Conservation (phyloP, 1,284 basidiomycete species). For the Austroboletus niveus region DNA sequence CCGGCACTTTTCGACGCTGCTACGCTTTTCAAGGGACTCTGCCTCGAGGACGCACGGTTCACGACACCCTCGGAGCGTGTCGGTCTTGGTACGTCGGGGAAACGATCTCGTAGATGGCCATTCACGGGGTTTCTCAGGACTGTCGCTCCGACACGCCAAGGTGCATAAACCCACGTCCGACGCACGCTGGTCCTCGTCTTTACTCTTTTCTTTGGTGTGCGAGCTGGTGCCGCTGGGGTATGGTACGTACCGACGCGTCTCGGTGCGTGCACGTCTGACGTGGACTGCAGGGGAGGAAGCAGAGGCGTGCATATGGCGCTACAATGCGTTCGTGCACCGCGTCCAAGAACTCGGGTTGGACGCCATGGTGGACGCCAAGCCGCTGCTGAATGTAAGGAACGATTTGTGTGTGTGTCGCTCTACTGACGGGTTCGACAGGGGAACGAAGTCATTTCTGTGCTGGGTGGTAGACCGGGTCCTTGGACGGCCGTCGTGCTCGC, state of each 20-base stretch:
- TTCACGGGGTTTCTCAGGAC: constrained; percentile 40
- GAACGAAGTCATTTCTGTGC: constrained; percentile 55
- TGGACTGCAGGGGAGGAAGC: constrained; percentile 41
- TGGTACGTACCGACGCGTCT: constrained; percentile 37
- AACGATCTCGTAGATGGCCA: too few species aligned
- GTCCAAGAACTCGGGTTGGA: constrained; percentile 65
- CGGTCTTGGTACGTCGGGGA: constrained; percentile 50
- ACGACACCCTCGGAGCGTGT: constrained; percentile 48
- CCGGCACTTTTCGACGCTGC: constrained; percentile 66
- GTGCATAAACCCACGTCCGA: constrained; percentile 67
- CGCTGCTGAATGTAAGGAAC: constrained; percentile 71
- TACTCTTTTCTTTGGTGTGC: constrained; percentile 74
- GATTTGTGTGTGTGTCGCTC: background rate
- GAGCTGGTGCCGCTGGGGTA: constrained; percentile 65
- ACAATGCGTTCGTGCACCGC: constrained; percentile 61
- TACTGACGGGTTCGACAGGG: constrained; percentile 53
- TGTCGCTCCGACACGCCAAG: constrained; percentile 61
- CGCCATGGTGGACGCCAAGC: constrained; percentile 61
- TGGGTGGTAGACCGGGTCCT: constrained; percentile 61
- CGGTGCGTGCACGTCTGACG: background rate
- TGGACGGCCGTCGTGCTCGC: constrained; percentile 68
- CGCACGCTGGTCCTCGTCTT: constrained; percentile 67
- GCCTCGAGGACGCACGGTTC: constrained; percentile 39
- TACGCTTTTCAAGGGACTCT: constrained; percentile 41
- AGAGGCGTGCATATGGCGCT: constrained; percentile 50